Evolutionary conservation across 345 rosid genomes (phyloP).

Genomic region (Gossypium longicalyx): DNA sequence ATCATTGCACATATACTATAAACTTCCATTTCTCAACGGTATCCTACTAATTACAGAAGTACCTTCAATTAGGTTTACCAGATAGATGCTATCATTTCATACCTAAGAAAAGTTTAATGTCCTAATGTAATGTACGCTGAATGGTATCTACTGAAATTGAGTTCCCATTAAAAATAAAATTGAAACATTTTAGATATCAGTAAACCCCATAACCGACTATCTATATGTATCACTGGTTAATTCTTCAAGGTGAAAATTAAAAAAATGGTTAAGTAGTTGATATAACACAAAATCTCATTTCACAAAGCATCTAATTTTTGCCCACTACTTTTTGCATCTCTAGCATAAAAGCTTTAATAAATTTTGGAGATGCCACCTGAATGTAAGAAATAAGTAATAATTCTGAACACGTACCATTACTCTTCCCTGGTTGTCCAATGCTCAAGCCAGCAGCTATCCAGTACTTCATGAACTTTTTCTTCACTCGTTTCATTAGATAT

Average conservation of each 20-base stretch:
- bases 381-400: neutral
- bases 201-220: neutral
- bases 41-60: neutral
- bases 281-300: neutral
- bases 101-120: slow-evolving; percentile 5
- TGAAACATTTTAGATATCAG: neutral
- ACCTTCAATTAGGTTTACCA: neutral
- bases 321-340: neutral
- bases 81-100: neutral
- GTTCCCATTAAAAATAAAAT: neutral
- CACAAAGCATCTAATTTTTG: neutral
- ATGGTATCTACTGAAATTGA: neutral
- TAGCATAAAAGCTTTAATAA: neutral
- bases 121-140: neutral
- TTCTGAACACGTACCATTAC: slow-evolving; percentile 22
- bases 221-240: neutral
- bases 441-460: slow-evolving; percentile 51
- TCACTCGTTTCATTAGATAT: slow-evolving; percentile 55
- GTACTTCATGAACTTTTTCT: slow-evolving; percentile 63
- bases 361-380: neutral
- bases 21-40: neutral
- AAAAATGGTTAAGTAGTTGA: neutral
- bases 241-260: neutral
- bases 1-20: neutral
- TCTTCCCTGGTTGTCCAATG: slow-evolving; percentile 28